Conservation (phyloP, 2,329 filamentous ascomycete genomes). For the Clonostachys rosea region DNA sequence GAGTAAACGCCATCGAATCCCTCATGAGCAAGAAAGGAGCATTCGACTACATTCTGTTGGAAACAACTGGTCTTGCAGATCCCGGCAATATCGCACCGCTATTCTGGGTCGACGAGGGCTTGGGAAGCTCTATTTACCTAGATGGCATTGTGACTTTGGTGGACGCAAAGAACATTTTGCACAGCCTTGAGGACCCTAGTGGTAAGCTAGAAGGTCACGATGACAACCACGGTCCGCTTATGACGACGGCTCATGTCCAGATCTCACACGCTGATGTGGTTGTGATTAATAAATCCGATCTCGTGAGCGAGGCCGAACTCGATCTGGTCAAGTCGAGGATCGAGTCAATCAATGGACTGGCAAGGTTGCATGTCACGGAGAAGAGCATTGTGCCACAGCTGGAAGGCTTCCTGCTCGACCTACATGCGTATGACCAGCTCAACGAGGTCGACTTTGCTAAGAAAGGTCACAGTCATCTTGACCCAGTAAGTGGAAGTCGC, state of each 20-base stretch:
- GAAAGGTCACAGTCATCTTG: constrained; percentile 86
- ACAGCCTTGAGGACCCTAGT: constrained; percentile 69
- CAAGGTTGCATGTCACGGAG: constrained; percentile 76
- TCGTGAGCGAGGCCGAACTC: constrained; percentile 69
- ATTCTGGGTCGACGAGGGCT: constrained; percentile 96
- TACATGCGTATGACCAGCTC: constrained; percentile 89
- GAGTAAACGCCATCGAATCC: constrained; percentile 91
- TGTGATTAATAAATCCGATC: constrained; percentile 88
- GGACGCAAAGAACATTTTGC: constrained; percentile 88
- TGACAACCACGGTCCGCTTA: constrained; percentile 57
- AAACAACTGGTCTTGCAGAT: constrained; percentile 93
- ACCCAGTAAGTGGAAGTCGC: constrained; percentile 56
- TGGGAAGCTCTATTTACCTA: constrained; percentile 92
- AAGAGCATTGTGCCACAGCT: constrained; percentile 76
- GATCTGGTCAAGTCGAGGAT: constrained; percentile 66
- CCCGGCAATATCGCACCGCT: constrained; percentile 92
- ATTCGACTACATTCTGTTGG: constrained; percentile 96
- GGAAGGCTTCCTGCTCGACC: constrained; percentile 80
- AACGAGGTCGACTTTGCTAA: constrained; percentile 63
- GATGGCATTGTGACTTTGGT: constrained; percentile 96
- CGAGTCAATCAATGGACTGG: constrained; percentile 82
- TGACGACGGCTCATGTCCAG: constrained; percentile 92
- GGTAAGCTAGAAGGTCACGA: constrained; percentile 48
- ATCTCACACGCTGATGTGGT: constrained; percentile 96
- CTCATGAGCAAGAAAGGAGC: constrained; percentile 90